Evolutionary conservation across 805 yeast species (phyloP), one percentile per base, ranked within the genome.

Genomic region (Lachancea dasiensis): DNA sequence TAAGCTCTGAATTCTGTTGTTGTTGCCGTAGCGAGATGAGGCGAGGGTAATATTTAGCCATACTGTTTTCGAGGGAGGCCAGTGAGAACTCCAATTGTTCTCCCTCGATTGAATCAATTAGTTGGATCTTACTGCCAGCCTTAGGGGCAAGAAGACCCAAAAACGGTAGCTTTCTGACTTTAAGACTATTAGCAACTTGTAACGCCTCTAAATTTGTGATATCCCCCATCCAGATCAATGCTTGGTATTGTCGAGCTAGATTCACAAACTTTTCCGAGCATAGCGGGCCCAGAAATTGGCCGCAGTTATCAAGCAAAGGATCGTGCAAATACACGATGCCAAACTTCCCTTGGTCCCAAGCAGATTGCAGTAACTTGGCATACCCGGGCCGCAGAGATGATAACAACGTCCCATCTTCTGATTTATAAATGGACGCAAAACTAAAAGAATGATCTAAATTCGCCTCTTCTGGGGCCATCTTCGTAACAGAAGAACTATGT

Each of bases 181-280:
- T 73, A 43, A 89, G 70, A 26, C 81, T 77, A 52, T 82, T 79
- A 0, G 95, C 82, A 11, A 86, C 79, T 50, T 86, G 95, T 52
- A 75, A 79, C 1, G 90, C 85, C 58, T 90, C 97, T 15, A 87
- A 76, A 40, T 78, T 77, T n/a, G 73, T 71, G 17, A 82, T 74
- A 53, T 85, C 81, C 6, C 96, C 95, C 28, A 89, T 95, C 97
- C 97, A 90, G 2, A 85, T 61, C 3, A 85, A 47, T 2, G 80
- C 56, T 31, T 83, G 71, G 32, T 69, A 71, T 15, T 72, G 70
- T 15, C 61, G 62, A 37, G 77, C 52, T 49, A 69, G 65, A 25
- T 65, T 58, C 10, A 73, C 61, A 38, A 84, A 75, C 18, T 56
- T 59, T 2, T 67, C 70, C 41, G 73, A 67, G 29, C 77, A 62